Percentiles rank a stretch among this genome's conserved stretches.
Conservation (phyloP, 306 rosid genomes). For the Vigna reflexopilosa region DNA sequence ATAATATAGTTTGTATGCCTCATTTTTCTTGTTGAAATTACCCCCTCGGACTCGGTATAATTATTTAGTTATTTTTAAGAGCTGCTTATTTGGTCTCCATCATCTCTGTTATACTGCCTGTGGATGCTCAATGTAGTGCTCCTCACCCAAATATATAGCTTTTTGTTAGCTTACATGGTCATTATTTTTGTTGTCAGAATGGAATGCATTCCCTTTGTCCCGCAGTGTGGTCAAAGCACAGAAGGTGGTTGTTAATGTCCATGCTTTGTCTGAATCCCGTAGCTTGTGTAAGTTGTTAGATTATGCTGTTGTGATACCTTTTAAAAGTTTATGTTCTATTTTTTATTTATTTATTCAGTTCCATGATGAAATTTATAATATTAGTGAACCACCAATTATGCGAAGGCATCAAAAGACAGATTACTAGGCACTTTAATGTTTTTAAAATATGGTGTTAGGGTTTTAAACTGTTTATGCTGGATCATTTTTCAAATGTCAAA, state of each 20-base stretch:
- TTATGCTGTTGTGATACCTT: constrained; percentile 33
- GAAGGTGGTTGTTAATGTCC: constrained; percentile 97
- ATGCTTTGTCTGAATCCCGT: constrained; percentile 93
- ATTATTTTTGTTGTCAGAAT: constrained; percentile 62
- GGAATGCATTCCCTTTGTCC: constrained; percentile 99
- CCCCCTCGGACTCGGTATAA: not conserved
- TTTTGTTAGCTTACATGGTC: constrained; percentile 30
- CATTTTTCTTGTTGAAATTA: constrained; percentile 23
- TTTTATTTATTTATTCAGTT: constrained; percentile 13
- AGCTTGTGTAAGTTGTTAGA: constrained; percentile 84
- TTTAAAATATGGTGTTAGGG: not conserved
- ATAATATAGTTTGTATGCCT: not conserved
- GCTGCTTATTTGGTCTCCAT: constrained; percentile 4
- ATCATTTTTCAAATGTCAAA: not conserved
- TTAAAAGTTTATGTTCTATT: constrained; percentile 6
- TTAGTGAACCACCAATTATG: not conserved
- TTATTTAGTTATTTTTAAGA: constrained; percentile 2
- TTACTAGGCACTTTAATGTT: not conserved
- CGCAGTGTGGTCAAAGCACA: constrained; percentile 97
- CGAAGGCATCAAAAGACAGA: not conserved
- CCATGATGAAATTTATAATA: constrained; percentile 31
- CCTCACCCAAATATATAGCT: not conserved
- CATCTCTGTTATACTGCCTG: constrained; percentile 32
- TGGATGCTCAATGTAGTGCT: constrained; percentile 22
- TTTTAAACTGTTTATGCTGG: too few species aligned